phyloP scores from a whole-genome alignment of 176 grass and related monocot species.

The Cenchrus purpureus region DNA sequence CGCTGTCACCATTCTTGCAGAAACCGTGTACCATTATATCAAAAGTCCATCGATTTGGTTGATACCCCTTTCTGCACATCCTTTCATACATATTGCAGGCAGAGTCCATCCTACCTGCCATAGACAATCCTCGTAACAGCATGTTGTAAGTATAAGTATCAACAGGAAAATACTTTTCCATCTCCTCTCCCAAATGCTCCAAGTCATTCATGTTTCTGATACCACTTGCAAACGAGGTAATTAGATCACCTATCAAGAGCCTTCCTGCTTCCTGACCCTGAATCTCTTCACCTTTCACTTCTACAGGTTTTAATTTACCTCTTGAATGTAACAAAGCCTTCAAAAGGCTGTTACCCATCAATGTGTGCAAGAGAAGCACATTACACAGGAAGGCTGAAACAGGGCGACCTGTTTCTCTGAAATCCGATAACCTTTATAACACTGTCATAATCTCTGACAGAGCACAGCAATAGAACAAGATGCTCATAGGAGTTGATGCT shows the following conservation, averaged over 20 bases:
- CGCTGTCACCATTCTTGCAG: slow-evolving; percentile 73
- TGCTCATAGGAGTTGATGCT: slow-evolving; percentile 83
- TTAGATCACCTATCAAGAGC: slow-evolving; percentile 71
- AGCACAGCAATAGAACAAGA: slow-evolving; percentile 74
- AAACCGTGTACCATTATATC: slow-evolving; percentile 90
- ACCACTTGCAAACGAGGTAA: slow-evolving; percentile 71
- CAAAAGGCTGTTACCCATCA: slow-evolving; percentile 61
- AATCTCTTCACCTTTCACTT: slow-evolving; percentile 41
- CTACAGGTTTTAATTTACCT: slow-evolving; percentile 41
- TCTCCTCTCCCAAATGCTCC: slow-evolving; percentile 67
- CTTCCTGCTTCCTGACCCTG: slow-evolving; percentile 50
- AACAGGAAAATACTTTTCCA: slow-evolving; percentile 80
- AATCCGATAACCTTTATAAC: slow-evolving; percentile 78
- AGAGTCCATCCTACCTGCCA: slow-evolving; percentile 82
- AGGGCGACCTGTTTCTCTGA: slow-evolving; percentile 81
- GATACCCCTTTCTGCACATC: slow-evolving; percentile 70
- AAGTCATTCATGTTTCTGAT: slow-evolving; percentile 62
- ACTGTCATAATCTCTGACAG: slow-evolving; percentile 64
- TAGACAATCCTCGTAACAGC: slow-evolving; percentile 72
- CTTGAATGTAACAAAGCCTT: slow-evolving; percentile 61
- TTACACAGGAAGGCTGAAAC: slow-evolving; percentile 92
- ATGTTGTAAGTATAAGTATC: slow-evolving; percentile 97
- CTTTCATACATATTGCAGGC: slow-evolving; percentile 73
- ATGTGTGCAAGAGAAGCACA: slow-evolving; percentile 82
- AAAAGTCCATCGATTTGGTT: slow-evolving; percentile 86